Conservation (phyloP, 441 rosid genomes). For the Adansonia grandidieri region DNA sequence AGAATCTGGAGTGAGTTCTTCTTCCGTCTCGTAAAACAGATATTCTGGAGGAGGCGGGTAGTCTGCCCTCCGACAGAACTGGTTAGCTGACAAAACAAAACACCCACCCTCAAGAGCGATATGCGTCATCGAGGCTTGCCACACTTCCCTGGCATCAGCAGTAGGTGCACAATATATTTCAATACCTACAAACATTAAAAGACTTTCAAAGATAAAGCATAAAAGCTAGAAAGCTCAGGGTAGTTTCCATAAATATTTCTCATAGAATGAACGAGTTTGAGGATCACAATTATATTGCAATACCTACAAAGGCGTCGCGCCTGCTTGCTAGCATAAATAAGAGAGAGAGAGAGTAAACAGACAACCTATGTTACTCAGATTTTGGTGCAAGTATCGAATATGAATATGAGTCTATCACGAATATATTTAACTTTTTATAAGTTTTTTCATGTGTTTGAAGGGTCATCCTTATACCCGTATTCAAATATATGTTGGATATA, state of each 20-base stretch:
- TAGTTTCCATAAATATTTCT: conserved; percentile 1
- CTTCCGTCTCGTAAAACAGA: conserved; percentile 65
- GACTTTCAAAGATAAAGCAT: neutral
- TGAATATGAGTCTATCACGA: too few species aligned
- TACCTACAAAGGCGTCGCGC: neutral
- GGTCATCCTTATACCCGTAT: too few species aligned
- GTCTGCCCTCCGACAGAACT: conserved; percentile 79
- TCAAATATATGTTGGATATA: too few species aligned
- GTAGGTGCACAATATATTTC: conserved; percentile 96
- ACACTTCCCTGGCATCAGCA: conserved; percentile 76
- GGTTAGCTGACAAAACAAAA: conserved; percentile 83
- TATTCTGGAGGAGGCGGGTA: conserved; percentile 92
- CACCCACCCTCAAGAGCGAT: conserved; percentile 96
- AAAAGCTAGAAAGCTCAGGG: neutral
- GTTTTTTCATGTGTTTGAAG: too few species aligned
- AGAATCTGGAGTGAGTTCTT: conserved; percentile 66
- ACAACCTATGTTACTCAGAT: neutral
- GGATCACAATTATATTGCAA: neutral
- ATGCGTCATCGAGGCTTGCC: conserved; percentile 89
- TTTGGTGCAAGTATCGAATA: too few species aligned
- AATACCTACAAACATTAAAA: conserved; percentile 49
- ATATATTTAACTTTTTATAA: too few species aligned
- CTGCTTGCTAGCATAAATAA: neutral
- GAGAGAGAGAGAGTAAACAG: neutral
- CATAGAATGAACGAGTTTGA: neutral